phyloP scores from a whole-genome alignment of 306 rosid genomes.

The Cucumis cinereus region DNA sequence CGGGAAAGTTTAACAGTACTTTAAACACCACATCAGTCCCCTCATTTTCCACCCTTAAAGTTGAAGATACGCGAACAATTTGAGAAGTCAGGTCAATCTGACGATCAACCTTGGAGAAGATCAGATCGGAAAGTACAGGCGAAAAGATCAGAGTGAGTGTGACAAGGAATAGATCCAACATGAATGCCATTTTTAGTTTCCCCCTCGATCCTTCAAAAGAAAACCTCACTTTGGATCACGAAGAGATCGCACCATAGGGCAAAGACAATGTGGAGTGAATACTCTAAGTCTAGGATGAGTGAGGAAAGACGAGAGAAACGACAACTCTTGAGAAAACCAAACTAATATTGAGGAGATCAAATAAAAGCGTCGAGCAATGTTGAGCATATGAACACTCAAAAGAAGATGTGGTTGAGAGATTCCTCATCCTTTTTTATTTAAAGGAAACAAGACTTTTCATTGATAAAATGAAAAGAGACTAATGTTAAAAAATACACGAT shows the following conservation, averaged over 20 bases:
- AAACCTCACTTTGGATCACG: not conserved
- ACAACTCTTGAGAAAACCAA: not conserved
- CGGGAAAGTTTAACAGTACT: slow-evolving; percentile 63
- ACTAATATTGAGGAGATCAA: no score
- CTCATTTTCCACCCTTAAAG: slow-evolving; percentile 77
- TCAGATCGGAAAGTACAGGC: slow-evolving; percentile 68
- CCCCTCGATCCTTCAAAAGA: not conserved
- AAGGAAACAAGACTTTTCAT: no score
- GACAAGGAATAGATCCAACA: slow-evolving; percentile 34
- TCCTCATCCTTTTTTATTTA: no score
- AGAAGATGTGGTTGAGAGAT: no score
- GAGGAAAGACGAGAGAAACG: not conserved
- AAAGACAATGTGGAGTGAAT: not conserved
- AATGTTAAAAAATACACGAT: no score
- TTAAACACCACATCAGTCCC: slow-evolving; percentile 49
- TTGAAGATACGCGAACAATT: slow-evolving; percentile 55
- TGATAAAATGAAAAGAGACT: no score
- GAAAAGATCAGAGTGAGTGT: slow-evolving; percentile 29
- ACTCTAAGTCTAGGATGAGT: not conserved
- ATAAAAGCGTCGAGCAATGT: no score
- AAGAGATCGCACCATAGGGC: slow-evolving; percentile 5
- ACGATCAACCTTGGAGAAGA: slow-evolving; percentile 83
- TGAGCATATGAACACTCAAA: no score
- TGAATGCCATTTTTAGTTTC: not conserved
- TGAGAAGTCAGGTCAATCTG: slow-evolving; percentile 94